phyloP scores from a whole-genome alignment of 371 early-diverging fungal genomes.

The Thermomucor indicae-seudaticae region DNA sequence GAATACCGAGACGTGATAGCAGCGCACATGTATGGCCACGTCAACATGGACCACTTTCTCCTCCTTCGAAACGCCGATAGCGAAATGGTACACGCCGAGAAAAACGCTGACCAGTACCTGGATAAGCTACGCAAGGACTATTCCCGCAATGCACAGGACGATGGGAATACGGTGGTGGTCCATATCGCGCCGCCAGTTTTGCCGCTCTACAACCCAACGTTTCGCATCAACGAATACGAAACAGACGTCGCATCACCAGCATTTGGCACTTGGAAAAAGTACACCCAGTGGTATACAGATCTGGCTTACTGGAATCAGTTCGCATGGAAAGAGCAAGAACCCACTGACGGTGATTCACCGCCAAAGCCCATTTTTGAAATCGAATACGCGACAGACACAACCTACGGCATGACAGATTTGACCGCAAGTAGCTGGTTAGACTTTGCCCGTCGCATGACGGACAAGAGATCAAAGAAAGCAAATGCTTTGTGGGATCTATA shows the following conservation, averaged over 20 bases:
- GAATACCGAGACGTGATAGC: constrained; percentile 53
- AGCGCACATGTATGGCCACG: constrained; percentile 74
- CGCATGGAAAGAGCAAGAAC: background rate
- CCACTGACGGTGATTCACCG: background rate
- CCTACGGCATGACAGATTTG: constrained; percentile 50
- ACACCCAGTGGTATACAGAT: constrained; percentile 24
- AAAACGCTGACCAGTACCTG: constrained; percentile 8
- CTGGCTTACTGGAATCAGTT: constrained; percentile 19
- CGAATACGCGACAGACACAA: constrained; percentile 55
- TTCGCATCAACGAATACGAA: constrained; percentile 59
- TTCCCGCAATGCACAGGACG: background rate
- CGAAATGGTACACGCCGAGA: background rate
- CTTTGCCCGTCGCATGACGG: constrained; percentile 32
- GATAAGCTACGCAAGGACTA: constrained; percentile 14
- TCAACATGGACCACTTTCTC: constrained; percentile 67
- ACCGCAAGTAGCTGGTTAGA: constrained; percentile 37
- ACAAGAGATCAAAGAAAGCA: background rate
- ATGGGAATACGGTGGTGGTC: constrained; percentile 34
- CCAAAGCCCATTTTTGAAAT: constrained; percentile 16
- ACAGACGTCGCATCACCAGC: background rate
- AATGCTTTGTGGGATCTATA: constrained; percentile 22
- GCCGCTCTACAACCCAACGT: constrained; percentile 64
- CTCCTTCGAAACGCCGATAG: constrained; percentile 2
- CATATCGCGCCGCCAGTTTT: constrained; percentile 64
- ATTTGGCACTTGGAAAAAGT: constrained; percentile 21